A percentile compares a stretch with the other conserved stretches of the same genome.
These are phyloP conservation scores for Cyberlindnera mrakii DNA, from an alignment of 805 yeast genomes.

Conservation along the genomic window DNA sequence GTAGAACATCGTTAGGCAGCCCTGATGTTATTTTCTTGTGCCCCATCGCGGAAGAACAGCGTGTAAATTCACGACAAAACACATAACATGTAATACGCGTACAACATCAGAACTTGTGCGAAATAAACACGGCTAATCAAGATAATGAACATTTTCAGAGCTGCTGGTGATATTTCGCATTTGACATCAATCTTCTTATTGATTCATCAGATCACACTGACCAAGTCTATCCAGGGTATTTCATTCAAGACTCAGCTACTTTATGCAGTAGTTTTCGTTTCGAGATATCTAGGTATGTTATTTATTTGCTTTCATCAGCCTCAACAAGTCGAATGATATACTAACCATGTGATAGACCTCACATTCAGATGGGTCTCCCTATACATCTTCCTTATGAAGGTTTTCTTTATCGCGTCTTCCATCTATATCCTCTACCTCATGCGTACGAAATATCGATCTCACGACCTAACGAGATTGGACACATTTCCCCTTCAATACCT, in stretches of 20 bases:
- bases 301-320: no score
- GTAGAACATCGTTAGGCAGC: background rate
- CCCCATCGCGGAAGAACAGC: background rate
- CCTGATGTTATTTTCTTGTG: background rate
- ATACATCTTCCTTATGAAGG: conserved; percentile 77
- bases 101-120: no score
- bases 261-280: conserved; percentile 64
- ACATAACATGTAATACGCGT: background rate
- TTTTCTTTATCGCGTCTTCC: conserved; percentile 74
- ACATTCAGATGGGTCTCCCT: conserved; percentile 48
- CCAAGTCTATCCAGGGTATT: conserved; percentile 72
- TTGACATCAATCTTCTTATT: conserved; percentile 72
- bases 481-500: conserved; percentile 72
- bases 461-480: conserved; percentile 53
- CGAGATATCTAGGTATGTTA: conserved; percentile 48
- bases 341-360: conserved; percentile 17
- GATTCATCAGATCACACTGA: conserved; percentile 58
- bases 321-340: background rate
- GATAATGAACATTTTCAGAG: conserved; percentile 38
- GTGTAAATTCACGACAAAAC: background rate
- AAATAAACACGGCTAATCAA: background rate
- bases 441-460: conserved; percentile 49
- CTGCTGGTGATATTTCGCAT: conserved; percentile 75
- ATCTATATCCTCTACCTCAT: conserved; percentile 69
- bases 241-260: conserved; percentile 84